A percentile compares a stretch with the other conserved stretches of the same genome.
Evolutionary conservation across 2,329 filamentous ascomycete genomes (phyloP).

Genomic region (Colletotrichum lini): DNA sequence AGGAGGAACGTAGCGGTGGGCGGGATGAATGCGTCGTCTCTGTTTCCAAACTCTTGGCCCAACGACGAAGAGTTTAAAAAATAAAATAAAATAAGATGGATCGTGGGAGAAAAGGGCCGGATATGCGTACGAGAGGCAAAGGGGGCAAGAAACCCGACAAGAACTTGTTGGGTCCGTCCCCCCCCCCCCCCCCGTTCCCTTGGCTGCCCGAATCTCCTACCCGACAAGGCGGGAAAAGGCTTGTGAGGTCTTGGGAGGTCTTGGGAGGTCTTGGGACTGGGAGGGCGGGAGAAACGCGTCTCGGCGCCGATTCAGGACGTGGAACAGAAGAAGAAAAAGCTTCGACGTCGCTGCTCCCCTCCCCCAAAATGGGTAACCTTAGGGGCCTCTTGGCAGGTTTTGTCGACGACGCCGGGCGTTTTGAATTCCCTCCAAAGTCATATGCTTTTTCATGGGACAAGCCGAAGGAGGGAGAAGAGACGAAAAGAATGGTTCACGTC

Average conservation of each 20-base stretch:
- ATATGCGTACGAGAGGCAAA: not conserved
- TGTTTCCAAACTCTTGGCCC: not conserved
- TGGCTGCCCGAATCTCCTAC: not conserved
- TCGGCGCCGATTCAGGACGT: slow-evolving; percentile 6
- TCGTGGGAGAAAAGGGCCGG: not conserved
- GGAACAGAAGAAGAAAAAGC: slow-evolving; percentile 1
- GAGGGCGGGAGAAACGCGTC: not conserved
- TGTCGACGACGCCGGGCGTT: slow-evolving; percentile 6
- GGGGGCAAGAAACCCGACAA: not conserved
- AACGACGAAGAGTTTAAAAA: not conserved
- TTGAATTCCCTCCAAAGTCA: not conserved
- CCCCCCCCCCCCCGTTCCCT: not conserved
- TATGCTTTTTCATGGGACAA: not conserved
- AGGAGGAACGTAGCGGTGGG: not conserved
- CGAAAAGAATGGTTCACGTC: not conserved
- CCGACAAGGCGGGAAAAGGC: not conserved
- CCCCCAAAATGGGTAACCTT: not conserved
- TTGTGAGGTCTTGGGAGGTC: not conserved
- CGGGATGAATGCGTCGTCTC: not conserved
- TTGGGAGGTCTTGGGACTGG: slow-evolving; percentile 1
- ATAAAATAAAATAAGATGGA: not conserved
- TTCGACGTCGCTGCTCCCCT: not conserved
- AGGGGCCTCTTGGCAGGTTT: not conserved
- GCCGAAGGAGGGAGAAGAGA: not conserved
- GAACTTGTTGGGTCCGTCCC: not conserved